Conservation (phyloP, 2,329 filamentous ascomycete species). For the Fusarium sp. region DNA sequence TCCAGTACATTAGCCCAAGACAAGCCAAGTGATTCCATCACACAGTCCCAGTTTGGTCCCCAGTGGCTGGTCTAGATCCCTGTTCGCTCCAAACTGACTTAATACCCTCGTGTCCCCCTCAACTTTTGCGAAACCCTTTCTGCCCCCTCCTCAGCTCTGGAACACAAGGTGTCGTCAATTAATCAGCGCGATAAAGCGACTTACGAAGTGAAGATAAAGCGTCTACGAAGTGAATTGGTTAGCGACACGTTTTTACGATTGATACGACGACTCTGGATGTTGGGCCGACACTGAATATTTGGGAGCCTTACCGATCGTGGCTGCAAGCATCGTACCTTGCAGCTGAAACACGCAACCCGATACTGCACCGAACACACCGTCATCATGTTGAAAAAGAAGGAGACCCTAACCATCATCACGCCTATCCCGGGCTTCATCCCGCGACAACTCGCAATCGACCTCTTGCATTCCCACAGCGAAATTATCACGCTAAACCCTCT, state of each 20-base stretch:
- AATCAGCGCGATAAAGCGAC: constrained; percentile 6
- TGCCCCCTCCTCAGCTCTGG: not conserved
- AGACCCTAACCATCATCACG: constrained; percentile 74
- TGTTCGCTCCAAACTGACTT: not conserved
- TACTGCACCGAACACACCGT: not conserved
- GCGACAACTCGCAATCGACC: constrained; percentile 76
- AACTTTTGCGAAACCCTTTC: not conserved
- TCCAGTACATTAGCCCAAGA: not conserved
- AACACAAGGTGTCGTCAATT: not conserved
- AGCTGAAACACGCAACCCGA: constrained; percentile 30
- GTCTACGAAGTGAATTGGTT: not conserved
- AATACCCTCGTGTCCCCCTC: constrained; percentile 3
- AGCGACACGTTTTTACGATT: constrained; percentile 15
- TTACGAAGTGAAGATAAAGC: not conserved
- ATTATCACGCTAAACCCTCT: constrained; percentile 78
- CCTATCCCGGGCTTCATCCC: constrained; percentile 77
- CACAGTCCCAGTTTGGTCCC: constrained; percentile 10
- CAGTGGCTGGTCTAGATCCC: not conserved
- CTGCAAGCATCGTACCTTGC: constrained; percentile 17
- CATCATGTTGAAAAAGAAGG: constrained; percentile 70
- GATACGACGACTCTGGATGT: not conserved
- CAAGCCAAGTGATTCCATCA: constrained; percentile 9
- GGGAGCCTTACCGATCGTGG: constrained; percentile 2
- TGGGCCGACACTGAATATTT: not conserved
- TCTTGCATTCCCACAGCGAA: constrained; percentile 76